Evolutionary conservation across 768 basidiomycete species (phyloP).

Genomic region (Suillus clintonianus): DNA sequence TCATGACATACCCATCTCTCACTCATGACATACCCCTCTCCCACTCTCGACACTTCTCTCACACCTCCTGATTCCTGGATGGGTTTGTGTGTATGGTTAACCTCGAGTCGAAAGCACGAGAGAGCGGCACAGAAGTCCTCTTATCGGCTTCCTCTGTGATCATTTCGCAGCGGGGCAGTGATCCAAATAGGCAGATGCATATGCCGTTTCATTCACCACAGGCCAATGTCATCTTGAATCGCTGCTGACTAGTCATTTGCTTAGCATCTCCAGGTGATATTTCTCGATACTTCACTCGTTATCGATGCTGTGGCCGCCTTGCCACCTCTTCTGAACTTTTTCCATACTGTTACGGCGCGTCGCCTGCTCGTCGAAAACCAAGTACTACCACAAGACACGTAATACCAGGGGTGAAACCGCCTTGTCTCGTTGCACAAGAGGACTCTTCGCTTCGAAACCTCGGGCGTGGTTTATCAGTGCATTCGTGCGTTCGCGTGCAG

Average conservation of each 20-base stretch:
- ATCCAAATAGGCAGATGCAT: conserved; percentile 10
- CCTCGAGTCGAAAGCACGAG: conserved; percentile 12
- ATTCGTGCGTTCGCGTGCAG: not conserved
- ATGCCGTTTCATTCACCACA: conserved; percentile 1
- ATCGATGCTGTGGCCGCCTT: not conserved
- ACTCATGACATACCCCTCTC: not conserved
- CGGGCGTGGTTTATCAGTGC: conserved; percentile 3
- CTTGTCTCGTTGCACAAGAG: not conserved
- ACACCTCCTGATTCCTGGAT: not conserved
- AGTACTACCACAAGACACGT: not conserved
- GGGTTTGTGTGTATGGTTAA: not conserved
- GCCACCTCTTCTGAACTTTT: not conserved
- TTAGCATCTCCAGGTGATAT: not conserved
- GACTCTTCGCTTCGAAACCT: not conserved
- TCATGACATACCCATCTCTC: not conserved
- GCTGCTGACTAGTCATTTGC: not conserved
- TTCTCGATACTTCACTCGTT: not conserved
- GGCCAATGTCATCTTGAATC: not conserved
- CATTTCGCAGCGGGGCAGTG: conserved; percentile 5
- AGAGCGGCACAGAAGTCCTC: not conserved
- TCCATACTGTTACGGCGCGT: not conserved
- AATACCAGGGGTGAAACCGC: not conserved
- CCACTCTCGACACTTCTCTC: not conserved
- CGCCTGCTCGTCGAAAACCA: not conserved
- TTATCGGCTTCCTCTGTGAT: conserved; percentile 12